Conservation (phyloP, 1,284 basidiomycete species). For the Cryptococcus floricola region DNA sequence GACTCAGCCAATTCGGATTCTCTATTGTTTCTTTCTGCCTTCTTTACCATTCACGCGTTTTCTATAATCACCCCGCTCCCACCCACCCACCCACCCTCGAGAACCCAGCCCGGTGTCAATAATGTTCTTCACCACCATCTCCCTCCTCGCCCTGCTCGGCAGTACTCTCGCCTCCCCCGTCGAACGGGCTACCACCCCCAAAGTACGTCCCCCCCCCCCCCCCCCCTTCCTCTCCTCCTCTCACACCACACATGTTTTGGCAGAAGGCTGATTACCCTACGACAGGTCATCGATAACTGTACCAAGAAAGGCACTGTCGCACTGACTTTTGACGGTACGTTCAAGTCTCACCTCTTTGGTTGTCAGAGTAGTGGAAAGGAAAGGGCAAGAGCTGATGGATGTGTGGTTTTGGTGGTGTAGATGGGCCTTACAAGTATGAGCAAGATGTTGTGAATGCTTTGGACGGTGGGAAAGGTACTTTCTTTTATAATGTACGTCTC, state of each 20-base stretch:
- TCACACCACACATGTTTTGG: conserved; percentile 6
- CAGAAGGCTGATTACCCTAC: neutral
- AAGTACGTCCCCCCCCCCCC: neutral
- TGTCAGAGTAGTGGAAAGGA: neutral
- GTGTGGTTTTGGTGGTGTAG: conserved; percentile 24
- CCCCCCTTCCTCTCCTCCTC: conserved; percentile 6
- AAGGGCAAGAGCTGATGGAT: neutral
- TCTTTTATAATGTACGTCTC: conserved; percentile 55
- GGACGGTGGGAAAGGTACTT: conserved; percentile 54
- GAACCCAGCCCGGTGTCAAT: neutral
- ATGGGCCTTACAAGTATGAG: conserved; percentile 54
- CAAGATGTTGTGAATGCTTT: conserved; percentile 51
- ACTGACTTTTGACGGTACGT: conserved; percentile 54
- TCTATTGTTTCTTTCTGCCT: too few relatives aligned
- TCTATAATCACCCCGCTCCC: neutral
- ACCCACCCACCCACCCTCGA: neutral
- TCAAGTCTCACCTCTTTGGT: neutral
- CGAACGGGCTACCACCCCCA: conserved; percentile 2
- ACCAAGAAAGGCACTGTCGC: conserved; percentile 42
- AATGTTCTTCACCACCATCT: conserved; percentile 3
- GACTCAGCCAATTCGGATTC: too few relatives aligned
- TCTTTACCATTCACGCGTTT: too few relatives aligned
- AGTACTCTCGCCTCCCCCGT: conserved; percentile 10
- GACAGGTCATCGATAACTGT: conserved; percentile 39
- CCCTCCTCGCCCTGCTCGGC: conserved; percentile 18